These are phyloP conservation scores for Hibiscus syriacus DNA, from an alignment of 345 rosid genomes.

Conservation along the genomic window DNA sequence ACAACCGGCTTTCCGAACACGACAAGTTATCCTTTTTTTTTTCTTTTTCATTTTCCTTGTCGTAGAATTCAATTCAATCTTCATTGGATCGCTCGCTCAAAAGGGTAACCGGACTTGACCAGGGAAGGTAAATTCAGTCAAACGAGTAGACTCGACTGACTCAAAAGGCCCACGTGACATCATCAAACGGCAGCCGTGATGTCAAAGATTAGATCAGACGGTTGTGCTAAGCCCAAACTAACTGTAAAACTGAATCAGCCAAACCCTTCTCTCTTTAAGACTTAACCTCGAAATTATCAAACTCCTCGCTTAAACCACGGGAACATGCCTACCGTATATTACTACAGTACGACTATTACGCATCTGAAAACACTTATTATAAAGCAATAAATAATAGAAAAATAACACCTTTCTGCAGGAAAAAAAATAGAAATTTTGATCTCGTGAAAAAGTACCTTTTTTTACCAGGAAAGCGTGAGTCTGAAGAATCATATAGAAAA, in stretches of 20 bases:
- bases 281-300: slow-evolving; percentile 23
- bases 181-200: slow-evolving; percentile 17
- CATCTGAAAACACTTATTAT: neutral
- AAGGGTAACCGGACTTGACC: slow-evolving; percentile 12
- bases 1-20: slow-evolving; percentile 15
- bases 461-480: neutral
- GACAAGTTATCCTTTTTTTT: neutral
- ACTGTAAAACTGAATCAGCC: slow-evolving; percentile 18
- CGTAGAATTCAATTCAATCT: neutral
- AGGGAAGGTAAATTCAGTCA: neutral
- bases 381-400: neutral
- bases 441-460: neutral
- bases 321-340: slow-evolving; percentile 8
- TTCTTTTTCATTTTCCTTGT: neutral
- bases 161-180: slow-evolving; percentile 3
- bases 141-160: slow-evolving; percentile 13
- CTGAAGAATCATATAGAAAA: neutral
- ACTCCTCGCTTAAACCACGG: slow-evolving; percentile 15
- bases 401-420: too few species aligned
- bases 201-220: slow-evolving; percentile 23
- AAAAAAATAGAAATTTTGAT: neutral
- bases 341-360: neutral
- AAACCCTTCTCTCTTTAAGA: neutral
- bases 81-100: slow-evolving; percentile 12
- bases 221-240: slow-evolving; percentile 1